Evolutionary conservation across 192 early-diverging fungal species (phyloP), one percentile per base, ranked within the genome.

Genomic region (Coemansia sp.): DNA sequence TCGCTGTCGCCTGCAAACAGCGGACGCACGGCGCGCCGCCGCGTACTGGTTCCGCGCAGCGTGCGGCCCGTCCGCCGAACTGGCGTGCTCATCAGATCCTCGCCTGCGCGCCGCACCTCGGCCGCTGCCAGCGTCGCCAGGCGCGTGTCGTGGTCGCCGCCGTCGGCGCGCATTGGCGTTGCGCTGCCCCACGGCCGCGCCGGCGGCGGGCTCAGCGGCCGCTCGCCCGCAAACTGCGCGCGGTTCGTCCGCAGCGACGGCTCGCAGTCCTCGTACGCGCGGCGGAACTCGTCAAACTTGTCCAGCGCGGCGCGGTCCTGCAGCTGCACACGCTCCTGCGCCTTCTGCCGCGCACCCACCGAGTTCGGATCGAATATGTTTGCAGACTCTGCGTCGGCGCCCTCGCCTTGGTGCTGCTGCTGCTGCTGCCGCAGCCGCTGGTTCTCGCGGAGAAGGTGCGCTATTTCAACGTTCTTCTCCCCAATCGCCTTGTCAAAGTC

Each of bases 21-120:
- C 10, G 65, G 61, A 4, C 64, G 60, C 23, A 32, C 64, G n/a
- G 63, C 33, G 25, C 75, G 75, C 28, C 65, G 69, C 10, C 65
- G 75, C 38, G 58, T 69, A 43, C 75, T 78, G 21, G 61, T 58
- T 1, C 53, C 68, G 2, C 75, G 69, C 18, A 64, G 40, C 31
- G 48, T 44, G 21, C 58, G 65, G 21, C 50, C 65, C 2, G 69
- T 56, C 57, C 63, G 71, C 43, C 53, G 65, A 21, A 70, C 53
- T 10, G 75, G 75, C 40, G 75, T 78, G 42, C 75, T 78, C 69
- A 78, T 60, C 51, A 78, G 58, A 11, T 78, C 69, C 48, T 67
- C 65, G 19, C 69, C 75, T 4, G 65, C 62, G 18, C 75, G 75
- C 6, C 75, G 75, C 42, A 62, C 69, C 19, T 78, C 64, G 4